Evolutionary conservation across 202 grass and related monocot genomes (phyloP), one percentile per base, ranked within the genome.

Genomic region (Dendrocalamus latiflorus): DNA sequence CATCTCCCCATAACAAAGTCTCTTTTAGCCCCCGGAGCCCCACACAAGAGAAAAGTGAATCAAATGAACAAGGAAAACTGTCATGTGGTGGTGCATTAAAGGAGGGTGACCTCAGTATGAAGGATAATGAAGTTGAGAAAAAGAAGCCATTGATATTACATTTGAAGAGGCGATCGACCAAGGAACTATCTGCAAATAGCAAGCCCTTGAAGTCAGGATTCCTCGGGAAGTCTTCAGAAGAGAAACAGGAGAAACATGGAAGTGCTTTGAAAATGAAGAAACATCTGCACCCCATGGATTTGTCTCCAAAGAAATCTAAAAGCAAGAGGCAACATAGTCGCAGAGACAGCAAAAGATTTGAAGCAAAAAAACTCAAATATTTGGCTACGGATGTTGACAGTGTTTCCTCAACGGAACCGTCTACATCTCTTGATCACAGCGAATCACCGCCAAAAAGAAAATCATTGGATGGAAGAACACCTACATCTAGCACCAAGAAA

Each of bases 401-500:
- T 54, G 76, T 82, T 59, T 85, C 86, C 69, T 93, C 86, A 78
- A 77, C 54, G 26, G 91, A 92, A 82, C 81, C 85, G 74, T 92
- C 88, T 37, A 80, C 83, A 45, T 85, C 77, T 71, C 84, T 87
- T 68, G 89, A 90, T 72, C 86, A 82, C 85, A 87, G 83, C 45
- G 83, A 87, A 62, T 92, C 84, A 63, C 79, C 67, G 24, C 75
- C 81, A 63, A 92, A 93, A 79, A 81, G 79, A 74, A 91, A 85
- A 91, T 86, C 82, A 20, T 78, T 77, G 17, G 86, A 99, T 87
- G 82, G 80, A 59, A 81, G 57, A 70, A 86, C 85, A 58, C 79
- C 74, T 89, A 64, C 81, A 84, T 87, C 77, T 70, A 86, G 82
- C 69, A 78, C 74, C 22, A 94, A 89, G 84, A 88, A 96, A 90